Evolutionary conservation across 768 basidiomycete species (phyloP).

Genomic region (Suillus placidus): DNA sequence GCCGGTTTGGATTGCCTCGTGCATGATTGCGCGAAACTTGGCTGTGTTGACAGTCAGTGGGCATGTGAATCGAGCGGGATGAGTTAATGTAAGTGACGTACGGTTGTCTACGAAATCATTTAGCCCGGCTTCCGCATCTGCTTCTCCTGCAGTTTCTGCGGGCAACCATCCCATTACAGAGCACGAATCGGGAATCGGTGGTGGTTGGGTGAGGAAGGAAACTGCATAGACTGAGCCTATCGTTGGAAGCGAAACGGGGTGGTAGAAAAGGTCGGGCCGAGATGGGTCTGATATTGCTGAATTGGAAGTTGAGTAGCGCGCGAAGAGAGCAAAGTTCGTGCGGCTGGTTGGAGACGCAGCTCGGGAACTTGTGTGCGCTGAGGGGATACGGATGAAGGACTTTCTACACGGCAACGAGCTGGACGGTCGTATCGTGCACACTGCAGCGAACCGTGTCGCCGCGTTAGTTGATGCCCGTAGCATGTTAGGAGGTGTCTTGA

Average conservation of each 20-base stretch:
- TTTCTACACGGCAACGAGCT: neutral
- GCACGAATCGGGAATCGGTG: slow-evolving; percentile 46
- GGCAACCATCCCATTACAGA: slow-evolving; percentile 75
- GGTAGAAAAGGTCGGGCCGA: slow-evolving; percentile 72
- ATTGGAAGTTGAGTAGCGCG: slow-evolving; percentile 22
- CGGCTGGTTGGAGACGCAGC: slow-evolving; percentile 7
- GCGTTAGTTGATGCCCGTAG: neutral
- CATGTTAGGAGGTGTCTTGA: neutral
- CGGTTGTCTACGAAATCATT: slow-evolving; percentile 76
- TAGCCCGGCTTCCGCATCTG: slow-evolving; percentile 50
- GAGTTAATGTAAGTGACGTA: slow-evolving; percentile 36
- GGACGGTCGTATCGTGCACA: neutral
- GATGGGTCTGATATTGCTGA: slow-evolving; percentile 50
- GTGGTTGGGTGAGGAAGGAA: slow-evolving; percentile 58
- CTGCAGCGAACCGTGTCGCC: neutral
- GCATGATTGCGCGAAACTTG: slow-evolving; percentile 60
- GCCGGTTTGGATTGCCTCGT: slow-evolving; percentile 57
- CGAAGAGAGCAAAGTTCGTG: neutral
- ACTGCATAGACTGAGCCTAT: slow-evolving; percentile 56
- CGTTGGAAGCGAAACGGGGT: slow-evolving; percentile 57
- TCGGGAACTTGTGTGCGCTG: slow-evolving; percentile 2
- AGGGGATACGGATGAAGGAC: neutral
- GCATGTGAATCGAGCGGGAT: neutral
- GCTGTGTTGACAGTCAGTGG: slow-evolving; percentile 30
- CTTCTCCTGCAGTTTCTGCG: slow-evolving; percentile 28